Evolutionary conservation across 2,329 filamentous ascomycete genomes (phyloP).

Genomic region (Neopestalotiopsis sp.): DNA sequence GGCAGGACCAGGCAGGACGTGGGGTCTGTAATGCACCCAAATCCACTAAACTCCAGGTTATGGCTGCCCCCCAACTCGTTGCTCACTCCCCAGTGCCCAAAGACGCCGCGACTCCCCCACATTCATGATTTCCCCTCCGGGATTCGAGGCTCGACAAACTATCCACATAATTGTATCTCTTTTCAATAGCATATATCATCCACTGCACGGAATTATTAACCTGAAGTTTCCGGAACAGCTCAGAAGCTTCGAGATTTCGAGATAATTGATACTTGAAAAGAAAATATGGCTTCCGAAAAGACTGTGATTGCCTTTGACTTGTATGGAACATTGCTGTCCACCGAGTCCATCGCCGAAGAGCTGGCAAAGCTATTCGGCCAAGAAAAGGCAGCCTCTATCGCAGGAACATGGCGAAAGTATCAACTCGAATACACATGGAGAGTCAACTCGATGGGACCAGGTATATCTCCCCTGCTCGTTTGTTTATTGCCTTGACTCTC

Average conservation of each 20-base stretch:
- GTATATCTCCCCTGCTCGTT: slow-evolving; percentile 8
- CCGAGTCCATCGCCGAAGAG: slow-evolving; percentile 68
- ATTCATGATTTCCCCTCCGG: too few relatives aligned
- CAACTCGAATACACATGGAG: slow-evolving; percentile 83
- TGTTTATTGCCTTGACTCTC: neutral
- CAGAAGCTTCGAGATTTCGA: too few relatives aligned
- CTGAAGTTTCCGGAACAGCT: too few relatives aligned
- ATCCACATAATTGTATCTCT: too few relatives aligned
- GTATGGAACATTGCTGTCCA: slow-evolving; percentile 77
- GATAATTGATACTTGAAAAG: too few relatives aligned
- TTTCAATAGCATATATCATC: too few relatives aligned
- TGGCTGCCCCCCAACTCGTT: neutral
- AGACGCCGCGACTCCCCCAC: too few relatives aligned
- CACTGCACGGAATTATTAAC: too few relatives aligned
- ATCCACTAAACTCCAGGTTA: neutral
- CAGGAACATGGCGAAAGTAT: slow-evolving; percentile 68
- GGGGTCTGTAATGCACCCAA: neutral
- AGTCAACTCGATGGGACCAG: slow-evolving; percentile 74
- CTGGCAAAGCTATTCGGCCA: slow-evolving; percentile 63
- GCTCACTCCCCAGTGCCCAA: too few relatives aligned
- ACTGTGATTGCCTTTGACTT: slow-evolving; percentile 73
- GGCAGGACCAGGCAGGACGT: neutral
- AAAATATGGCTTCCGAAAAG: slow-evolving; percentile 27
- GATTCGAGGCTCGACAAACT: too few relatives aligned
- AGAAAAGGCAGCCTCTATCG: slow-evolving; percentile 61